phyloP scores from a whole-genome alignment of 2,329 filamentous ascomycete species.

The Pseudocercospora pini-densiflorae region DNA sequence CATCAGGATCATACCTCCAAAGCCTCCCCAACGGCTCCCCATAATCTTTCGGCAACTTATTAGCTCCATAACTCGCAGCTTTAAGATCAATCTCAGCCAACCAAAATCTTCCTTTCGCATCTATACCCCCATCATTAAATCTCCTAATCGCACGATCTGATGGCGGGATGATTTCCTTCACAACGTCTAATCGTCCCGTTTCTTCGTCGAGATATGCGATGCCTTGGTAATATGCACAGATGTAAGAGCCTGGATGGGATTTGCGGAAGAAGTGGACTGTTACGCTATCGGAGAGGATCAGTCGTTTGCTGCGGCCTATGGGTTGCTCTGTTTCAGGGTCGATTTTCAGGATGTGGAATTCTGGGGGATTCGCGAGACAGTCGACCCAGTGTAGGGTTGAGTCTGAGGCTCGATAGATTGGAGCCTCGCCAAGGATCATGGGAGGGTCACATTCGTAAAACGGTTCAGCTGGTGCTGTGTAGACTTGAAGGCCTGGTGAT shows the following conservation, averaged over 20 bases:
- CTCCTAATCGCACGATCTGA: not conserved
- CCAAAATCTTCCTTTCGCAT: conserved; percentile 16
- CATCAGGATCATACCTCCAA: conserved; percentile 17
- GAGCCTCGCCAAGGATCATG: conserved; percentile 10
- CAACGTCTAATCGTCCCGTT: conserved; percentile 3
- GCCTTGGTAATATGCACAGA: conserved; percentile 15
- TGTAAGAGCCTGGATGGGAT: conserved; percentile 4
- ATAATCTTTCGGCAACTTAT: conserved; percentile 6
- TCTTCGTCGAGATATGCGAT: conserved; percentile 11
- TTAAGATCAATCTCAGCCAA: conserved; percentile 10
- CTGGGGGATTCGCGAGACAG: not conserved
- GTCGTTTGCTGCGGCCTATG: not conserved
- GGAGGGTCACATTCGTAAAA: conserved; percentile 12
- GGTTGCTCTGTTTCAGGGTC: not conserved
- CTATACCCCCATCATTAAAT: conserved; percentile 11
- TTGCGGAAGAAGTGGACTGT: conserved; percentile 14
- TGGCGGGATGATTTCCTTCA: conserved; percentile 11
- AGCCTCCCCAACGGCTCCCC: conserved; percentile 12
- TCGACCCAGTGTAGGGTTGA: conserved; percentile 14
- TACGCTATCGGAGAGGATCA: conserved; percentile 1
- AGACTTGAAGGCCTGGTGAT: conserved; percentile 9
- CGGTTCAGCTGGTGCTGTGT: not conserved
- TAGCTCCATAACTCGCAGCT: conserved; percentile 9
- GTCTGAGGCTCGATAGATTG: conserved; percentile 11
- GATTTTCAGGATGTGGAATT: conserved; percentile 13